Evolutionary conservation across 768 basidiomycete species (phyloP).

Genomic region (Russula sp.): DNA sequence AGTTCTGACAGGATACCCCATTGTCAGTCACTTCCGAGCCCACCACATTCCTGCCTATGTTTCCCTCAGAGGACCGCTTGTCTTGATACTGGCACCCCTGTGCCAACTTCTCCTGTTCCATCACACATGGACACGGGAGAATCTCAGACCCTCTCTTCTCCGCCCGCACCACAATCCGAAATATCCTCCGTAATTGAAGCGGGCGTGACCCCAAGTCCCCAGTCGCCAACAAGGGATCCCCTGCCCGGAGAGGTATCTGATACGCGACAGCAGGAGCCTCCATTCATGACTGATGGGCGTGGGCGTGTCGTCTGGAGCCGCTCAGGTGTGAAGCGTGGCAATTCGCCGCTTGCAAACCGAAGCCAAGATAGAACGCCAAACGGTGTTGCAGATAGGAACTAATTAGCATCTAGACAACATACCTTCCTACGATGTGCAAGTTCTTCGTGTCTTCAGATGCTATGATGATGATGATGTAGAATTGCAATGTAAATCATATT

Average conservation of each 20-base stretch:
- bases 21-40: slow-evolving; percentile 10
- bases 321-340: slow-evolving; percentile 24
- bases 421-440: slow-evolving; percentile 5
- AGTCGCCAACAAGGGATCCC: not conserved
- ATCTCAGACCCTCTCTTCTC: not conserved
- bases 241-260: not conserved
- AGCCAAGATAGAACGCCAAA: slow-evolving; percentile 9
- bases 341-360: slow-evolving; percentile 4
- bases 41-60: not conserved
- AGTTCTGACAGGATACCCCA: slow-evolving; percentile 4
- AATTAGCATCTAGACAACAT: not conserved
- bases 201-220: not conserved
- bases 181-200: slow-evolving; percentile 3
- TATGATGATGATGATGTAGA: not conserved
- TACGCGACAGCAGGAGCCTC: slow-evolving; percentile 32
- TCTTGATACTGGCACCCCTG: not conserved
- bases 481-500: slow-evolving; percentile 12
- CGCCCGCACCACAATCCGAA: not conserved
- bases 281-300: slow-evolving; percentile 39
- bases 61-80: not conserved
- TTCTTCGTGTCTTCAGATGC: slow-evolving; percentile 4
- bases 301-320: slow-evolving; percentile 40
- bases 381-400: slow-evolving; percentile 11
- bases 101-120: slow-evolving; percentile 2
- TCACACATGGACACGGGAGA: slow-evolving; percentile 2